Evolutionary conservation across 2,329 filamentous ascomycete species (phyloP).

Genomic region (Fusarium decemcellulare): DNA sequence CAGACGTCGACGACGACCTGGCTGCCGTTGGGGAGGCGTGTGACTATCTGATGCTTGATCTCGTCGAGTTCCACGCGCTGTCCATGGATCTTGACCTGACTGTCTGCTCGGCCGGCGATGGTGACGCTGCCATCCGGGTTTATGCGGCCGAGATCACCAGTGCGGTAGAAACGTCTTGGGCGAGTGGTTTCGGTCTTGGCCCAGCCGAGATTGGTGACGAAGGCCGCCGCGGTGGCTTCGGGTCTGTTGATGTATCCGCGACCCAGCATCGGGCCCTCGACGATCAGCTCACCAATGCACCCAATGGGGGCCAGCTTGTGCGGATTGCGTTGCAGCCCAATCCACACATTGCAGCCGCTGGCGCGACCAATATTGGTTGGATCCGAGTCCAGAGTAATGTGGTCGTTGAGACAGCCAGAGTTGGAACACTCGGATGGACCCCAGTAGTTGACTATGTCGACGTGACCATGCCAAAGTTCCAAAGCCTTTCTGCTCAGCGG

Average conservation of each 20-base stretch:
- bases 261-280: not conserved
- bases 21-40: not conserved
- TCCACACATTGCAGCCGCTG: not conserved
- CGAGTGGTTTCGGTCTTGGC: not conserved
- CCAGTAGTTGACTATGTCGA: not conserved
- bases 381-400: not conserved
- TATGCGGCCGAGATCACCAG: not conserved
- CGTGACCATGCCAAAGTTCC: not conserved
- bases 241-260: not conserved
- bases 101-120: slow-evolving; percentile 45
- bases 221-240: not conserved
- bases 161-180: not conserved
- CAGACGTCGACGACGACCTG: not conserved
- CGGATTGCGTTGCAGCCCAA: not conserved
- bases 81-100: slow-evolving; percentile 48
- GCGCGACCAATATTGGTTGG: not conserved
- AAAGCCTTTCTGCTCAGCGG: not conserved
- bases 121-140: slow-evolving; percentile 14
- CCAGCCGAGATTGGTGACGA: not conserved
- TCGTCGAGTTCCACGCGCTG: slow-evolving; percentile 35
- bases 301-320: not conserved
- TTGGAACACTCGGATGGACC: not conserved
- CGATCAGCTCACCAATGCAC: not conserved
- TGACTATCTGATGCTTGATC: slow-evolving; percentile 5
- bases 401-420: not conserved